A percentile compares a stretch with the other conserved stretches of the same genome.
Conservation (phyloP, 2,329 filamentous ascomycete genomes). For the Chaetomium sp. region DNA sequence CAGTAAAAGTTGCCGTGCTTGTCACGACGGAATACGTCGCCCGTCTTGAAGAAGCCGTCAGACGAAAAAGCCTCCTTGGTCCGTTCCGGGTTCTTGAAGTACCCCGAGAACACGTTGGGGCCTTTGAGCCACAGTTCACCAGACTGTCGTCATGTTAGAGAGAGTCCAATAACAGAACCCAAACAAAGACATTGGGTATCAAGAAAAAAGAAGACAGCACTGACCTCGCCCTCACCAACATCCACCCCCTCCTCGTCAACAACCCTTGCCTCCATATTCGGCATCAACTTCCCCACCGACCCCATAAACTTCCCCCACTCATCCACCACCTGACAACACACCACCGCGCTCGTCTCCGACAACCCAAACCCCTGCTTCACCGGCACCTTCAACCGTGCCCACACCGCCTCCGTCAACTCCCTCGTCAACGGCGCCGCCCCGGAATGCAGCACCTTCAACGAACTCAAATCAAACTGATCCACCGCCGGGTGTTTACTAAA, state of each 20-base stretch:
- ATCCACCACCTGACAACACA: conserved; percentile 65
- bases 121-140: conserved; percentile 75
- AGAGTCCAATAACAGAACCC: not conserved
- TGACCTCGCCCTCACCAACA: conserved; percentile 46
- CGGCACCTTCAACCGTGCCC: conserved; percentile 65
- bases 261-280: conserved; percentile 76
- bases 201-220: not conserved
- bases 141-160: conserved; percentile 33
- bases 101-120: conserved; percentile 74
- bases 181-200: not conserved
- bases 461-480: conserved; percentile 72
- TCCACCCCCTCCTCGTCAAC: conserved; percentile 56
- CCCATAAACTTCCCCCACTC: conserved; percentile 74
- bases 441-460: conserved; percentile 75
- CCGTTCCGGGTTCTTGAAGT: conserved; percentile 65
- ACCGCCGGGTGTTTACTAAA: conserved; percentile 75
- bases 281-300: conserved; percentile 68
- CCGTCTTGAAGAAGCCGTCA: conserved; percentile 86
- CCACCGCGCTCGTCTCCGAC: conserved; percentile 76
- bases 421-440: conserved; percentile 78
- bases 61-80: conserved; percentile 64
- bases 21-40: conserved; percentile 77
- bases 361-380: conserved; percentile 93
- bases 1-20: conserved; percentile 77
- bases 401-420: conserved; percentile 72